Evolutionary conservation across 2,329 filamentous ascomycete species (phyloP), one percentile per base, ranked within the genome.

Genomic region (Fusarium decemcellulare): DNA sequence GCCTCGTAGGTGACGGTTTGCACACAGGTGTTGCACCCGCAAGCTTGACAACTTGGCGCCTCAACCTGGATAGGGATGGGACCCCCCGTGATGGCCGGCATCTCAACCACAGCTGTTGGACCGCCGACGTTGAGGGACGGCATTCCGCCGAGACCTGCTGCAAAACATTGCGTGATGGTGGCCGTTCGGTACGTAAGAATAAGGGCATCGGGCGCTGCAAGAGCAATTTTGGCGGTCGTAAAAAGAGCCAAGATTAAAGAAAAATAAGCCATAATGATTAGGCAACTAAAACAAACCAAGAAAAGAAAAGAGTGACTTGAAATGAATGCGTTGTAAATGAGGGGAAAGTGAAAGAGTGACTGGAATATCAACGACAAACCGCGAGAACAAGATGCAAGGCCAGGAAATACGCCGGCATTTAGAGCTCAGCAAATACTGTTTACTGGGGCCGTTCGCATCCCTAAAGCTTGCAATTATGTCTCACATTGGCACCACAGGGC

Each of bases 81-180:
- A 5, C 39, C 62, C 11, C 67, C 67, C n/a, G 62, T 63, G 7
- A 53, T 34, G 9, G 53, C 50, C n/a, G 67, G 67, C 18, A 51
- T 39, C 6, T 67, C 15, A 15, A 69, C 44, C 5, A 56, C 36
- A 3, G 36, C 39, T 10, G 53, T 56, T 6, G 67, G 40, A 14
- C 51, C 62, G 2, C 42, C 55, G 5, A 51, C 30, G 11, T 44
- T 32, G 2, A 60, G 36, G 4, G 42, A 39, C 2, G 37, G 42
- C 18, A n/a, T 32, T 11, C 59, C 42, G 2, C 32, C 32, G 27
- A 42, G 46, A 1, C 36, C 29, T 18, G 15, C 34, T 2, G 62
- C 58, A 30, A 69, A 59, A 39, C 67, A 70, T 59, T 69, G 58
- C 1, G 67, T 69, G 42, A 69, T 51, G 18, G 67, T 69, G 10